A percentile compares a stretch with the other conserved stretches of the same genome.
phyloP scores from a whole-genome alignment of 345 rosid genomes.

The Acer negundo region DNA sequence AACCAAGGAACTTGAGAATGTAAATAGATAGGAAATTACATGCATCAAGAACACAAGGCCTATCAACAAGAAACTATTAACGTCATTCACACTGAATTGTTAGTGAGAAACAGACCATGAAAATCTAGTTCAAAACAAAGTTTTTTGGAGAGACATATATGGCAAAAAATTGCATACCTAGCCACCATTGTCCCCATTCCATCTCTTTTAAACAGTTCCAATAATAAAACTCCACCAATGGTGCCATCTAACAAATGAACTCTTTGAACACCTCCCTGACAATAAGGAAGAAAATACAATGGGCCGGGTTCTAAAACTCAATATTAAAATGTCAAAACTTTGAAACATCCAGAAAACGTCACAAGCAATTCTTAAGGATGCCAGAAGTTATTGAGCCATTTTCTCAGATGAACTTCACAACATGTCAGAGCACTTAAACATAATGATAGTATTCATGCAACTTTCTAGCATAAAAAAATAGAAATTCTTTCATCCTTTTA shows the following conservation, averaged over 20 bases:
- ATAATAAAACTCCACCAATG: conserved; percentile 70
- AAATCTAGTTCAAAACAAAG: neutral
- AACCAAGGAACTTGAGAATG: neutral
- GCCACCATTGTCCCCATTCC: conserved; percentile 99
- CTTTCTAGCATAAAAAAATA: neutral
- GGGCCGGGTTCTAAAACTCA: conserved; percentile 11
- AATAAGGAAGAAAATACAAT: conserved; percentile 21
- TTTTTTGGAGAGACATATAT: neutral
- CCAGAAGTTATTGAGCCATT: neutral
- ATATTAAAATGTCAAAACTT: neutral
- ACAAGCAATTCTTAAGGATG: conserved; percentile 3
- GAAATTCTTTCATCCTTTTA: neutral
- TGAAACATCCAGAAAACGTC: neutral
- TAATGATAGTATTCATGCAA: conserved; percentile 2
- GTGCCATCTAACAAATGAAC: conserved; percentile 97
- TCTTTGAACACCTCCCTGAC: conserved; percentile 95
- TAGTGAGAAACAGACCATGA: neutral
- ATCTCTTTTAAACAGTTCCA: conserved; percentile 95
- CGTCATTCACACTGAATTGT: neutral
- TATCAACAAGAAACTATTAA: neutral
- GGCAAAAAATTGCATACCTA: conserved; percentile 50
- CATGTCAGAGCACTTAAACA: neutral
- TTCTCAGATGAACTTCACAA: neutral
- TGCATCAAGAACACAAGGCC: conserved; percentile 12
- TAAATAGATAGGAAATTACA: neutral